Percentiles rank a stretch among this genome's conserved stretches.
Conservation (phyloP, 2,329 filamentous ascomycete species). For the Penicillium sp. region DNA sequence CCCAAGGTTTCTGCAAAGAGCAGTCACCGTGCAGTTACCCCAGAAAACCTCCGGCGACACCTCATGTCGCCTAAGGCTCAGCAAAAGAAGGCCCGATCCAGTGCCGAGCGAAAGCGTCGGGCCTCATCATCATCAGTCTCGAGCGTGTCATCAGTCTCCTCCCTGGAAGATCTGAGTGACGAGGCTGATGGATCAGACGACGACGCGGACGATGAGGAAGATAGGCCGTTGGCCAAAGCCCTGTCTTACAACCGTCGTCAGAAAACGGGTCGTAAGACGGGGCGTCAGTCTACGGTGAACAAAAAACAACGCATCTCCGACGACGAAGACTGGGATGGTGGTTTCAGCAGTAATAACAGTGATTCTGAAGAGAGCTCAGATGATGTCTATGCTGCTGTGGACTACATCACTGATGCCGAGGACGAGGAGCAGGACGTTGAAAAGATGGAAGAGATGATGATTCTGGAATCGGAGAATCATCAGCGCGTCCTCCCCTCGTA, state of each 20-base stretch:
- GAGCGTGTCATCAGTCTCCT: constrained; percentile 39
- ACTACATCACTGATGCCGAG: constrained; percentile 75
- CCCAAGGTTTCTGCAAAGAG: constrained; percentile 27
- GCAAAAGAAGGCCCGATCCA: constrained; percentile 25
- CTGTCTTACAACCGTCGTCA: constrained; percentile 43
- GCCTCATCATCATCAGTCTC: constrained; percentile 37
- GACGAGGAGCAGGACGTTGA: constrained; percentile 77
- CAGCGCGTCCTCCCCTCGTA: constrained; percentile 28
- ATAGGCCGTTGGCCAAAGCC: constrained; percentile 40
- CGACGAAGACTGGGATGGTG: constrained; percentile 33
- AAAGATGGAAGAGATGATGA: constrained; percentile 73
- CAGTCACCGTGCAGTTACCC: constrained; percentile 22
- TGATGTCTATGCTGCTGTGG: constrained; percentile 73
- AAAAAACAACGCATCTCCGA: constrained; percentile 35
- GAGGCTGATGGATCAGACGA: constrained; percentile 40
- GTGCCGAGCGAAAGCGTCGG: constrained; percentile 34
- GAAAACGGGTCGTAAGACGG: constrained; percentile 40
- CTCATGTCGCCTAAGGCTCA: constrained; percentile 22
- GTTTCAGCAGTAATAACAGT: constrained; percentile 29
- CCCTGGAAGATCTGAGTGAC: constrained; percentile 35
- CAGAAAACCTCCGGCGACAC: constrained; percentile 22
- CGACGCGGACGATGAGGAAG: constrained; percentile 45
- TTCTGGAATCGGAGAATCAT: constrained; percentile 51
- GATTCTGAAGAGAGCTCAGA: constrained; percentile 51
- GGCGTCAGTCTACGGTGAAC: constrained; percentile 33